Percentiles rank a stretch among this genome's conserved stretches.
Conservation (phyloP, 2,329 filamentous ascomycete genomes). For the Neurospora crassa region DNA sequence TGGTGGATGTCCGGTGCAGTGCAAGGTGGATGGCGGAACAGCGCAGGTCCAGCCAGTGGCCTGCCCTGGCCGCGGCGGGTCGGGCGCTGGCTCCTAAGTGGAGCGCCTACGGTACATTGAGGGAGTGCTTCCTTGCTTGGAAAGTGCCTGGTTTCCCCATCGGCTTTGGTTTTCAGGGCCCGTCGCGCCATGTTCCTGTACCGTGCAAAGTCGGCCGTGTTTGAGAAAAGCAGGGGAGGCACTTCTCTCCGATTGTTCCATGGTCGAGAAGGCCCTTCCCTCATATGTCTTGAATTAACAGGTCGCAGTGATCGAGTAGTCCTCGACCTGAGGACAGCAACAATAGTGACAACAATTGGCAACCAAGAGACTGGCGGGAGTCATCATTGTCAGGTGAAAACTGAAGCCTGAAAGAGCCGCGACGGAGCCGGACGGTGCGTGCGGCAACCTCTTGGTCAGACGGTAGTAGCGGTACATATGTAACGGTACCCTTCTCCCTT, state of each 20-base stretch:
- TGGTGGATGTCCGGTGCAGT: neutral
- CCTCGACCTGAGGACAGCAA: neutral
- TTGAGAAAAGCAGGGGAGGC: neutral
- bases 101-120: neutral
- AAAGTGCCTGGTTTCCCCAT: neutral
- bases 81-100: neutral
- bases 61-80: neutral
- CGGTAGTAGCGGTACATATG: neutral
- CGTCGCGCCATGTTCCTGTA: neutral
- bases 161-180: neutral
- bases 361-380: neutral
- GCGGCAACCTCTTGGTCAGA: neutral
- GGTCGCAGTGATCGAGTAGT: neutral
- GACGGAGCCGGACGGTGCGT: neutral
- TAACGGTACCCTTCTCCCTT: neutral
- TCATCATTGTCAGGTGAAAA: neutral
- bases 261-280: neutral
- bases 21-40: neutral
- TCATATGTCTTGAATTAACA: neutral
- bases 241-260: neutral
- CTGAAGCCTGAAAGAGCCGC: neutral
- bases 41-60: neutral
- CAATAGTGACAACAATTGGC: neutral
- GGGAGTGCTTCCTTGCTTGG: neutral
- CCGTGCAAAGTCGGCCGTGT: neutral